phyloP scores from a whole-genome alignment of 129 eudicot species.

The Apium graveolens region DNA sequence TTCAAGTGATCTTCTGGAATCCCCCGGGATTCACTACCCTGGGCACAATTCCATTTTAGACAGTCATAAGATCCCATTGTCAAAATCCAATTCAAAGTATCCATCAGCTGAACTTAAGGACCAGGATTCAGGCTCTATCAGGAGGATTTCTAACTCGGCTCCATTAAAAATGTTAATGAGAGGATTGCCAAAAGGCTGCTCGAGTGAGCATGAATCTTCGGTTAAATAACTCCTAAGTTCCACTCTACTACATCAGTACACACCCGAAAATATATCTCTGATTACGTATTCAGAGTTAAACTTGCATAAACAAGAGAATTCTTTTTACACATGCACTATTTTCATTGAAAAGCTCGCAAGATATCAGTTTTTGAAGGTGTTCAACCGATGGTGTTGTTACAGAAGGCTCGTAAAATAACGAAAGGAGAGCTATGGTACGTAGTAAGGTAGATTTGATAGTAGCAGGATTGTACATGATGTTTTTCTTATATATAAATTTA shows the following conservation, averaged over 20 bases:
- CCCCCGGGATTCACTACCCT: constrained; percentile 13
- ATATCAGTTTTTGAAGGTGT: background rate
- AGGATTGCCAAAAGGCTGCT: constrained; percentile 59
- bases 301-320: background rate
- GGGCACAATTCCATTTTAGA: constrained; percentile 26
- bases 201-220: constrained; percentile 52
- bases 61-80: constrained; percentile 29
- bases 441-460: background rate
- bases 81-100: constrained; percentile 49
- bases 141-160: constrained; percentile 66
- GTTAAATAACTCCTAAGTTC: constrained; percentile 6
- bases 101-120: constrained; percentile 31
- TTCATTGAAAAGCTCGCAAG: background rate
- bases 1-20: constrained; percentile 38
- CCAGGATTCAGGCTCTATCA: constrained; percentile 44
- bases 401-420: background rate
- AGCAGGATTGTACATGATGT: constrained; percentile 1
- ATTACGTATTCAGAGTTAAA: background rate
- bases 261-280: constrained; percentile 1
- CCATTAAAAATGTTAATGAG: constrained; percentile 59
- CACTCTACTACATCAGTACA: background rate
- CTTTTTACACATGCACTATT: background rate
- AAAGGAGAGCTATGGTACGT: background rate
- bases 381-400: background rate
- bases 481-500: background rate